Conservation (phyloP, 768 basidiomycete species). For the Kondoa subrosea region DNA sequence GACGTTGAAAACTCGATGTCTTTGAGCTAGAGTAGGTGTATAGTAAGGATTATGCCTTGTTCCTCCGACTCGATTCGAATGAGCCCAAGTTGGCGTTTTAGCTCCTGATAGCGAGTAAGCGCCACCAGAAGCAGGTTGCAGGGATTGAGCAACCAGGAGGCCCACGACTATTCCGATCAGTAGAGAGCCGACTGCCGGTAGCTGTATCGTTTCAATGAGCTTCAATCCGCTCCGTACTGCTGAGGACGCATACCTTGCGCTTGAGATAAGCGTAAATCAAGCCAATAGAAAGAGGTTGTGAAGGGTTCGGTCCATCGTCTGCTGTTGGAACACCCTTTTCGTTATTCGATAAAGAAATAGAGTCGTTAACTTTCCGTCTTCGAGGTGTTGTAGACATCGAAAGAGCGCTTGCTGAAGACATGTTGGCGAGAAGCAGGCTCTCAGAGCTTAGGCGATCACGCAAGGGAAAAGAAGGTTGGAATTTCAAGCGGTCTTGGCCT, state of each 20-base stretch:
- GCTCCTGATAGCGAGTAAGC: not conserved
- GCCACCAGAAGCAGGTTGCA: constrained; percentile 9
- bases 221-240: not conserved
- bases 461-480: not conserved
- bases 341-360: not conserved
- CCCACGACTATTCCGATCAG: constrained; percentile 49
- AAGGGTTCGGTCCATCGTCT: not conserved
- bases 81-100: not conserved
- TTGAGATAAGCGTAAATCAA: not conserved
- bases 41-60: constrained; percentile 14
- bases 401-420: not conserved
- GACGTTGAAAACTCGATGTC: constrained; percentile 66
- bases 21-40: constrained; percentile 66
- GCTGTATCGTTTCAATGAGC: not conserved
- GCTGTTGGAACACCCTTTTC: not conserved
- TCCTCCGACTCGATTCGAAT: not conserved
- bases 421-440: not conserved
- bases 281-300: not conserved
- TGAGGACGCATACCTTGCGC: too few relatives aligned
- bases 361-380: not conserved
- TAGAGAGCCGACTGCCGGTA: constrained; percentile 29
- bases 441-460: too few relatives aligned
- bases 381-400: not conserved
- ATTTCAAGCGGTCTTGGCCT: too few relatives aligned
- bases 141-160: constrained; percentile 41